Percentiles rank a stretch among this genome's conserved stretches.
phyloP scores from a whole-genome alignment of 768 basidiomycete genomes.

The Rubroboletus pulcherrimus region DNA sequence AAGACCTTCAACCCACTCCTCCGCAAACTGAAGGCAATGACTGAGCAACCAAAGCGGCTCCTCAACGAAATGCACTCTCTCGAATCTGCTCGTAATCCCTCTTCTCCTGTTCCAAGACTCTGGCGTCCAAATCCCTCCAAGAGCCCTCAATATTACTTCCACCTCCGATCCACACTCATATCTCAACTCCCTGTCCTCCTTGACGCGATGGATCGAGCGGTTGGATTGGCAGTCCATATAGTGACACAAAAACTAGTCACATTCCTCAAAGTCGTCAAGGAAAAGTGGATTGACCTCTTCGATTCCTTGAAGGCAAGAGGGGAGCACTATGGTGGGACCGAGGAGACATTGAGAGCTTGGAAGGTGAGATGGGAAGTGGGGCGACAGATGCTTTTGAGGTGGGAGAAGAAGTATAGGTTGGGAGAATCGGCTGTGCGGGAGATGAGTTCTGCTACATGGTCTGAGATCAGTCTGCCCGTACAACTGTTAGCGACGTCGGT shows the following conservation, averaged over 20 bases:
- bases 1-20: slow-evolving; percentile 51
- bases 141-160: slow-evolving; percentile 50
- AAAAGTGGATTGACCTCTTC: slow-evolving; percentile 45
- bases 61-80: slow-evolving; percentile 66
- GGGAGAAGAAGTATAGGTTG: not conserved
- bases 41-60: slow-evolving; percentile 54
- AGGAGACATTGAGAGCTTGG: slow-evolving; percentile 68
- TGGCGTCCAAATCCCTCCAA: slow-evolving; percentile 44
- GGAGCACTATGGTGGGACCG: slow-evolving; percentile 55
- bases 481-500: no score
- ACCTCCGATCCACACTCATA: slow-evolving; percentile 61
- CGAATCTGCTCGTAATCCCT: slow-evolving; percentile 56
- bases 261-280: slow-evolving; percentile 42
- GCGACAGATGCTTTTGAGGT: not conserved
- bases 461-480: not conserved
- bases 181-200: slow-evolving; percentile 60
- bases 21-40: slow-evolving; percentile 49
- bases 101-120: slow-evolving; percentile 36
- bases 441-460: not conserved
- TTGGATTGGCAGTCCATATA: slow-evolving; percentile 43
- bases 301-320: slow-evolving; percentile 40
- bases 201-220: slow-evolving; percentile 49
- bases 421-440: not conserved
- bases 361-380: slow-evolving; percentile 47
- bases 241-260: slow-evolving; percentile 37